A percentile compares a stretch with the other conserved stretches of the same genome.
These are phyloP conservation scores for Allium sativum DNA, from an alignment of 106 monocot species.

Conservation along the genomic window DNA sequence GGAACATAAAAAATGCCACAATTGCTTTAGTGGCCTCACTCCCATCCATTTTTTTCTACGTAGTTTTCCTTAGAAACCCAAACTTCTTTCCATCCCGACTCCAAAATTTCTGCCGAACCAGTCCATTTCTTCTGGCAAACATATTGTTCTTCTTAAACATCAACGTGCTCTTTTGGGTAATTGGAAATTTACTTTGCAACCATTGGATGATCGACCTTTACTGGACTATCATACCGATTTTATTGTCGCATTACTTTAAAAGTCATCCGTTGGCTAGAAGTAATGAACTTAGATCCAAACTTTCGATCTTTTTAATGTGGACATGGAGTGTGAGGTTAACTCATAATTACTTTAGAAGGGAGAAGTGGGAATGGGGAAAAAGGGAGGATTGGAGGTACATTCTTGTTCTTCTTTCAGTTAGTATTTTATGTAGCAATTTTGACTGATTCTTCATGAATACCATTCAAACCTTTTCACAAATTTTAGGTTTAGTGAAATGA, in stretches of 20 bases:
- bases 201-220: conserved; percentile 87
- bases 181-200: conserved; percentile 61
- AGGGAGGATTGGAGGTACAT: conserved; percentile 83
- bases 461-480: too few relatives aligned
- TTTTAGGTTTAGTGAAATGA: conserved; percentile 45
- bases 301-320: conserved; percentile 51
- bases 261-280: conserved; percentile 38
- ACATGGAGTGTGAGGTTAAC: conserved; percentile 84
- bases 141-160: conserved; percentile 87
- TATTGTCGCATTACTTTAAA: conserved; percentile 66
- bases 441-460: too few relatives aligned
- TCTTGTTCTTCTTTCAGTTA: too few relatives aligned
- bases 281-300: conserved; percentile 40
- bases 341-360: conserved; percentile 90
- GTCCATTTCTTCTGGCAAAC: conserved; percentile 81
- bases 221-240: conserved; percentile 90
- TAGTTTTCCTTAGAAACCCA: conserved; percentile 37
- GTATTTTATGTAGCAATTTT: too few relatives aligned
- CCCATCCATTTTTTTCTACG: conserved; percentile 72
- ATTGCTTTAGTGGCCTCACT: conserved; percentile 65
- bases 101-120: conserved; percentile 40
- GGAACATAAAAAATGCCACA: conserved; percentile 48
- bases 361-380: conserved; percentile 81
- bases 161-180: conserved; percentile 81
- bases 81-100: conserved; percentile 4